phyloP scores from a whole-genome alignment of 116 monocot genomes.

The Zostera marina region DNA sequence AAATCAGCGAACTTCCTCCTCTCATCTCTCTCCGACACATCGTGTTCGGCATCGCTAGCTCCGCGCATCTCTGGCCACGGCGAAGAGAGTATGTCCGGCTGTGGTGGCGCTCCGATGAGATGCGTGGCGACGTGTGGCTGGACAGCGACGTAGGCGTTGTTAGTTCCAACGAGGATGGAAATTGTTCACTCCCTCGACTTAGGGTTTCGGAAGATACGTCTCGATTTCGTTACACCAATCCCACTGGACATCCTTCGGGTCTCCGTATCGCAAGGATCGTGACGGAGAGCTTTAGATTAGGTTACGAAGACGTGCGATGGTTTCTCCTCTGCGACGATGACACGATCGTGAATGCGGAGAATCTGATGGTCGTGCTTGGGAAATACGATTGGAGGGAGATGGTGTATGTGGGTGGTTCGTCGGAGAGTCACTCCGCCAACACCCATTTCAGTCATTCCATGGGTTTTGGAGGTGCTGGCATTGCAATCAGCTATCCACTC shows the following conservation, averaged over 20 bases:
- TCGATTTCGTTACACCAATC: conserved; percentile 79
- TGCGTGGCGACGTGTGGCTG: conserved; percentile 83
- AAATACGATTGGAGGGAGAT: conserved; percentile 79
- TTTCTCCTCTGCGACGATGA: conserved; percentile 83
- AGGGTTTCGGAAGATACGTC: conserved; percentile 40
- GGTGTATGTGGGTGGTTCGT: conserved; percentile 64
- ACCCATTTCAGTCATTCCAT: conserved; percentile 76
- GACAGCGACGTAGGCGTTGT: conserved; percentile 30
- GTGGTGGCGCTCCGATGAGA: conserved; percentile 54
- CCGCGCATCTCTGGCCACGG: conserved; percentile 52
- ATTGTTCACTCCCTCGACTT: not conserved
- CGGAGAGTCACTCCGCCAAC: conserved; percentile 83
- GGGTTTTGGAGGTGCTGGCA: conserved; percentile 90
- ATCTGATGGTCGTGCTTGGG: conserved; percentile 51
- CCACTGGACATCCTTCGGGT: conserved; percentile 77
- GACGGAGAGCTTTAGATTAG: conserved; percentile 51
- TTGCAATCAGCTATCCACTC: conserved; percentile 68
- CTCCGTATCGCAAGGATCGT: conserved; percentile 79
- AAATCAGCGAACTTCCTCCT: no score
- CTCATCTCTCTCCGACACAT: conserved; percentile 41
- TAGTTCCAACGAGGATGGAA: not conserved
- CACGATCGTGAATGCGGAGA: conserved; percentile 64
- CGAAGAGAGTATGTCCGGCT: conserved; percentile 55
- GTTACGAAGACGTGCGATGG: conserved; percentile 44
- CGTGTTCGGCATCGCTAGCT: conserved; percentile 80